phyloP scores from a whole-genome alignment of 768 basidiomycete species.

The Rhodotorula toruloides region DNA sequence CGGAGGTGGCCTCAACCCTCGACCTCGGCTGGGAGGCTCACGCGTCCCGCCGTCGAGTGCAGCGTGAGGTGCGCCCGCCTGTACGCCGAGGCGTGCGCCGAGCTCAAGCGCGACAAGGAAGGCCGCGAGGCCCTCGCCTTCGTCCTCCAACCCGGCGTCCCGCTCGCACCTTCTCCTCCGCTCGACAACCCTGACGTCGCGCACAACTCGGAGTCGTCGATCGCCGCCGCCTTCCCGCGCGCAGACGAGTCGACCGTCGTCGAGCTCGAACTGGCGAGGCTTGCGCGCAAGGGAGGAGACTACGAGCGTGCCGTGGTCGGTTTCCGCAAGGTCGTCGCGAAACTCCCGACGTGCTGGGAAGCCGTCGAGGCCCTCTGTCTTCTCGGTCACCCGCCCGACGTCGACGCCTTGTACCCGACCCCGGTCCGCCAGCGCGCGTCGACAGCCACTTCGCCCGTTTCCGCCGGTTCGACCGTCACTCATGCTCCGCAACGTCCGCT shows the following conservation, averaged over 20 bases:
- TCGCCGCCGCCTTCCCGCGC: neutral
- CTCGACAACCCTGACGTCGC: neutral
- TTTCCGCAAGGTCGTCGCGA: slow-evolving; percentile 64
- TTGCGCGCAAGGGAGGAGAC: slow-evolving; percentile 73
- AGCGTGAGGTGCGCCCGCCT: slow-evolving; percentile 75
- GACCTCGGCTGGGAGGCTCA: slow-evolving; percentile 37
- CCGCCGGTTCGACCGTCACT: neutral
- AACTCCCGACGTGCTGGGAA: slow-evolving; percentile 83
- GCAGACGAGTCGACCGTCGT: slow-evolving; percentile 50
- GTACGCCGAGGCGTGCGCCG: slow-evolving; percentile 67
- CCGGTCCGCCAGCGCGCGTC: neutral
- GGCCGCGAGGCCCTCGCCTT: slow-evolving; percentile 49
- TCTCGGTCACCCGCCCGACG: slow-evolving; percentile 55
- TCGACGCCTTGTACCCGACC: slow-evolving; percentile 15
- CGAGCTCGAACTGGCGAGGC: slow-evolving; percentile 68
- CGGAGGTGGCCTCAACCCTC: neutral
- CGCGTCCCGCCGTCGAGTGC: slow-evolving; percentile 56
- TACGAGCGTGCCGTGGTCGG: slow-evolving; percentile 65
- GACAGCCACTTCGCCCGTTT: slow-evolving; percentile 9
- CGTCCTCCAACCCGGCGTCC: slow-evolving; percentile 50
- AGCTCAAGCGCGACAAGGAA: slow-evolving; percentile 68
- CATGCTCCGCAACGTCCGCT: slow-evolving; percentile 3
- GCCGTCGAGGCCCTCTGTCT: slow-evolving; percentile 82
- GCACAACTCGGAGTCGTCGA: neutral
- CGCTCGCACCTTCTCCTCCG: slow-evolving; percentile 53